Evolutionary conservation across 2,329 filamentous ascomycete species (phyloP), one percentile per base, ranked within the genome.

Genomic region (Catunica adiposa): DNA sequence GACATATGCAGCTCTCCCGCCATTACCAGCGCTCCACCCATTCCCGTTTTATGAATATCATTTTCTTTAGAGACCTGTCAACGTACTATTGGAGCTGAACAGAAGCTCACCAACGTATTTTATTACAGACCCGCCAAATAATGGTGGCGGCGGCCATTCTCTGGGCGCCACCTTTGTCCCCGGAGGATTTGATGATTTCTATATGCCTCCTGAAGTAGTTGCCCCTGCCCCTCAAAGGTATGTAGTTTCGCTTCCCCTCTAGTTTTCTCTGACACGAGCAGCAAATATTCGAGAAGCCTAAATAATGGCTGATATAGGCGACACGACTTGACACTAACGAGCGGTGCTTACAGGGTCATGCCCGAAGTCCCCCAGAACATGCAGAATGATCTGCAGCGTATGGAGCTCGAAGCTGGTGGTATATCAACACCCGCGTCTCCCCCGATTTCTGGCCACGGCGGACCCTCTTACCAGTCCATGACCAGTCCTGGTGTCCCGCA

Each of bases 341-440:
- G 48, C 42, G 17, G 31, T 26, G 37, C 23, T 40, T 51, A 62
- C 69, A 94, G 88, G 73, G 81, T 94, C 65, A 95, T 90, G 82
- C 86, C 88, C 67, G 89, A 96, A 75, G 89, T 96, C 62, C 88
- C 90, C 62, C 86, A 90, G 70, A 90, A 95, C 70, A 96, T 98
- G 80, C 89, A 95, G 72, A 84, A 94, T 65, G 90, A 86, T 70
- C 79, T 98, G 61, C 86, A 90, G 64, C 83, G 89, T 68, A 80
- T 98, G 72, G 89, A 96, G 74, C 76, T 89, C 59, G 83, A 89
- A 73, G 84, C 84, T 59, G 71, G 69, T 71, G 29, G 38, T 55
- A 58, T 58, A 53, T 55, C 56, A 47, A 77, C 73, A 69, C 70
- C 69, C 64, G 69, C 63, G 59, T 64, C 66, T 56, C 63, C 40